Base-by-base conservation (phyloP, 257 asterid genomes). In the Echites panduratus region DNA sequence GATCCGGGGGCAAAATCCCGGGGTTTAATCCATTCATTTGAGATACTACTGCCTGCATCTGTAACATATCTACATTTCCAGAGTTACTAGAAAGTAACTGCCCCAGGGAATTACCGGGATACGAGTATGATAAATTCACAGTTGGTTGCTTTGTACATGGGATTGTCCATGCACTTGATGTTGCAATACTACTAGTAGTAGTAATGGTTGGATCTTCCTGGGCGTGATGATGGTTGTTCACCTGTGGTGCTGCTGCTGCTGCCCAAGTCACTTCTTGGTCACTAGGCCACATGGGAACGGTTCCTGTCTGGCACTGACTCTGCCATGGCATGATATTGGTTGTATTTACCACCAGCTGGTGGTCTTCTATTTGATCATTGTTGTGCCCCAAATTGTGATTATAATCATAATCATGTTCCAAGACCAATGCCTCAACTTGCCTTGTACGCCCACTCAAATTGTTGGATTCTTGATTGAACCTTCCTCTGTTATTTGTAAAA, bases 1-100 rank as follows among this genome's bases (percentile, higher is more conserved):
- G 81, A 29, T 86, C 89, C 17, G 80, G 63, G n/a, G 83, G 73
- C 59, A 85, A 77, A 45, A 27, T 76, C 80, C 88, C 82, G 0
- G 77, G 41, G 70, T 57, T 78, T 5, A 79, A 29, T 76, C 57
- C 86, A 69, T 50, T 73, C 48, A 67, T 78, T 47, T 77, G 59
- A 32, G 72, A 58, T 54, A 50, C 47, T 11, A 68, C 69, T 9
- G 50, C 13, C 38, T 72, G 74, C 45, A 72, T 73, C 61, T 85
- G 87, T 48, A 78, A 70, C 59, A 78, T 73, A 54, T 81, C 79
- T 61, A 84, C 79, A 56, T 24, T 74, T 40, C 77, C 85, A 19
- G 49, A 7, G 66, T 52, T 81, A 9, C 61, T 24, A 24, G 76
- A 79, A 17, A 85, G n/a, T 70, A 80, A 74, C 50, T 86, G 89